Percentiles rank a stretch among this genome's conserved stretches.
Conservation (phyloP, 805 yeast species). For the Metschnikowia shivogae region DNA sequence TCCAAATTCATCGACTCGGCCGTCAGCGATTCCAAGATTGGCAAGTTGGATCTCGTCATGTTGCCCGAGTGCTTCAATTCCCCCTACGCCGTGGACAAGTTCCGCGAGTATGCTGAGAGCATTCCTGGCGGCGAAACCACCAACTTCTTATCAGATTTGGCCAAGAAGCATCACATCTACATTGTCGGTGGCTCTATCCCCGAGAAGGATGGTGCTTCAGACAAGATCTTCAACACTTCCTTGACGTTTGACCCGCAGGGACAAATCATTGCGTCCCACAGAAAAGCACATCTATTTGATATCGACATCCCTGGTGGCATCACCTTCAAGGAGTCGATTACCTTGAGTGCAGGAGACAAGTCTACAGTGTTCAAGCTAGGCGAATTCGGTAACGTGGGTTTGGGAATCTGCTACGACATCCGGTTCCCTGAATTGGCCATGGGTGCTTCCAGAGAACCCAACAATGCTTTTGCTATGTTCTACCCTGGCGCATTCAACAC, state of each 20-base stretch:
- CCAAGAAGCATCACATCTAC: slow-evolving; percentile 57
- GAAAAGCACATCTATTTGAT: slow-evolving; percentile 89
- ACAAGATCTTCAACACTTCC: slow-evolving; percentile 63
- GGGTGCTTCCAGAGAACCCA: slow-evolving; percentile 56
- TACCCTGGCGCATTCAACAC: slow-evolving; percentile 86
- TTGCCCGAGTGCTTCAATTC: slow-evolving; percentile 96
- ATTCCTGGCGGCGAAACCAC: slow-evolving; percentile 76
- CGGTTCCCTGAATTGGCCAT: slow-evolving; percentile 76
- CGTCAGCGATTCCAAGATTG: slow-evolving; percentile 27
- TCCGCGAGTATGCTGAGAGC: slow-evolving; percentile 82
- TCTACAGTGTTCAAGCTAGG: slow-evolving; percentile 72
- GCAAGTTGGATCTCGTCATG: slow-evolving; percentile 62
- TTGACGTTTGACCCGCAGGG: slow-evolving; percentile 71
- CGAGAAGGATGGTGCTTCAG: slow-evolving; percentile 46
- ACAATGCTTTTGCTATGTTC: slow-evolving; percentile 68
- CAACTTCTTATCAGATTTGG: slow-evolving; percentile 55
- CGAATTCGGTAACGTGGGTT: slow-evolving; percentile 53
- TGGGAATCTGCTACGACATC: slow-evolving; percentile 82
- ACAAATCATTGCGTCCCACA: slow-evolving; percentile 75
- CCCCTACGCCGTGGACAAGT: slow-evolving; percentile 85
- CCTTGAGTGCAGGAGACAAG: slow-evolving; percentile 73
- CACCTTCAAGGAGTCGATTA: slow-evolving; percentile 75
- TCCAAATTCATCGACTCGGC: slow-evolving; percentile 63
- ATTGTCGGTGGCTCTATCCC: slow-evolving; percentile 93
- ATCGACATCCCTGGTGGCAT: slow-evolving; percentile 90